These are phyloP conservation scores for Clavispora asparagi DNA, from an alignment of 805 yeast species.

Conservation along the genomic window DNA sequence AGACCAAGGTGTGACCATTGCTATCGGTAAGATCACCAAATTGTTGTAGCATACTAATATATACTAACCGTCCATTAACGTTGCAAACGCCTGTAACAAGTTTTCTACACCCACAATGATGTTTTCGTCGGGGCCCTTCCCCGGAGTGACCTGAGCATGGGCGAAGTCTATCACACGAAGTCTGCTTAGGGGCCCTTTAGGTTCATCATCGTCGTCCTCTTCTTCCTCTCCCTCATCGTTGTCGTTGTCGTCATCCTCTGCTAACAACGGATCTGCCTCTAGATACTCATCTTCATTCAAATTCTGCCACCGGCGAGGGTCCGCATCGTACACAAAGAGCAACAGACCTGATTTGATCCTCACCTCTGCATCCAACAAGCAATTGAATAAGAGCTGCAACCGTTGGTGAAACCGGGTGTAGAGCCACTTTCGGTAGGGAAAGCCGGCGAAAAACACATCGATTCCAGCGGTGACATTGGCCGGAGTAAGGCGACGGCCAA, in stretches of 20 bases:
- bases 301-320: slow-evolving; percentile 45
- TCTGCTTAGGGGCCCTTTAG: slow-evolving; percentile 42
- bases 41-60: slow-evolving; percentile 44
- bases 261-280: slow-evolving; percentile 24
- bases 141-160: slow-evolving; percentile 63
- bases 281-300: slow-evolving; percentile 8
- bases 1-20: slow-evolving; percentile 97
- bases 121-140: slow-evolving; percentile 68
- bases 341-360: slow-evolving; percentile 70
- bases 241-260: slow-evolving; percentile 16
- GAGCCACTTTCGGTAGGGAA: slow-evolving; percentile 23
- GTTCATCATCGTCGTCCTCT: slow-evolving; percentile 19
- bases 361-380: slow-evolving; percentile 57
- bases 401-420: slow-evolving; percentile 48
- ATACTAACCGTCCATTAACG: slow-evolving; percentile 7
- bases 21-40: slow-evolving; percentile 96
- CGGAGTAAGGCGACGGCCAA: slow-evolving; percentile 56
- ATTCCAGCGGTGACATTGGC: slow-evolving; percentile 44
- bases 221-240: slow-evolving; percentile 18
- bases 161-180: slow-evolving; percentile 85
- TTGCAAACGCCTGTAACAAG: slow-evolving; percentile 42
- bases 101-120: slow-evolving; percentile 65
- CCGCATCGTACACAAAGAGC: slow-evolving; percentile 70
- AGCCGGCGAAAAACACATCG: slow-evolving; percentile 39
- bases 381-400: slow-evolving; percentile 60